Conservation (phyloP, 2,329 filamentous ascomycete species). For the Hirsutella minnesotensis region DNA sequence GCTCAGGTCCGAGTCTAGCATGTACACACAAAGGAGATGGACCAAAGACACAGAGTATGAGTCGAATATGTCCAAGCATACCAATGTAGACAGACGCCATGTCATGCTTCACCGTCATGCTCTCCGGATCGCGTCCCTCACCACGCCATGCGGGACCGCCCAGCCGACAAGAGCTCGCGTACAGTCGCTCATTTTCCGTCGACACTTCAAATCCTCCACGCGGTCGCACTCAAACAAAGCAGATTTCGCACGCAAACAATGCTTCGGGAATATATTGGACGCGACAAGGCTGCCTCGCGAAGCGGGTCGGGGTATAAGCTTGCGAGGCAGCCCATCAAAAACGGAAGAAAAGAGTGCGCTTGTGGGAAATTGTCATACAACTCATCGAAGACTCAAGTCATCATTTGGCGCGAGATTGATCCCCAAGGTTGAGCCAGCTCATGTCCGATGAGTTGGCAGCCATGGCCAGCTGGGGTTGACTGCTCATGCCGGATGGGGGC, state of each 20-base stretch:
- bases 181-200: neutral
- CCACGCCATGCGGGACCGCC: neutral
- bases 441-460: conserved; percentile 50
- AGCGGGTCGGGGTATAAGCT: neutral
- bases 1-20: conserved; percentile 15
- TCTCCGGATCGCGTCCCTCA: neutral
- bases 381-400: neutral
- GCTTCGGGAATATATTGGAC: neutral
- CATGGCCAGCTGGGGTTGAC: conserved; percentile 37
- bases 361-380: neutral
- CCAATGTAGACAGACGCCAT: conserved; percentile 16
- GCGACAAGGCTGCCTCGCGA: neutral
- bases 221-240: too few relatives aligned
- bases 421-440: conserved; percentile 69
- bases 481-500: conserved; percentile 26
- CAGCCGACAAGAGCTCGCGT: neutral
- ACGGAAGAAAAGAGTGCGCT: neutral
- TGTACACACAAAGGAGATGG: conserved; percentile 17
- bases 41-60: conserved; percentile 15
- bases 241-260: too few relatives aligned
- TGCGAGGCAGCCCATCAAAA: neutral
- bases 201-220: neutral
- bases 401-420: conserved; percentile 18
- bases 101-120: conserved; percentile 7
- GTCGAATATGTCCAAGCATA: conserved; percentile 19